Evolutionary conservation across 2,329 filamentous ascomycete genomes (phyloP).

Genomic region (Aspergillus nomiae): DNA sequence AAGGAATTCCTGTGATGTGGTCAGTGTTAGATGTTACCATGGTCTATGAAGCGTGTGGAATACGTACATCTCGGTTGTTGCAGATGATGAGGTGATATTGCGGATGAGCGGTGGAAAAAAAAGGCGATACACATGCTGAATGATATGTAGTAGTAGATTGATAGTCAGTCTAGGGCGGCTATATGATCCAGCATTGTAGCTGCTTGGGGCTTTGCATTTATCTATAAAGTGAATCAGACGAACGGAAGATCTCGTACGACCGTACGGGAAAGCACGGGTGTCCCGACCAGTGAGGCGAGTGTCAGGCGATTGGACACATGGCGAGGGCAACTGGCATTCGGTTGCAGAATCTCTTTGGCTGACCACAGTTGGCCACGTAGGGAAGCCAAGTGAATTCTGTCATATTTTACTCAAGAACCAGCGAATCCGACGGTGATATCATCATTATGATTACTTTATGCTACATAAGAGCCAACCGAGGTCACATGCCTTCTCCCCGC

Average conservation of each 20-base stretch:
- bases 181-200: not conserved
- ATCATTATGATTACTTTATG: not conserved
- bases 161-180: not conserved
- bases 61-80: slow-evolving; percentile 13
- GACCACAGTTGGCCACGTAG: not conserved
- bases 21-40: not conserved
- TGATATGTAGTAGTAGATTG: not conserved
- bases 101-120: slow-evolving; percentile 13
- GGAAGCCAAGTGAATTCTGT: not conserved
- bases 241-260: not conserved
- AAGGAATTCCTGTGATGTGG: slow-evolving; percentile 54
- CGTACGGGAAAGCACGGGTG: not conserved
- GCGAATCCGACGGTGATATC: not conserved
- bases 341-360: not conserved
- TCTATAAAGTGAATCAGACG: not conserved
- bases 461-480: not conserved
- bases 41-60: not conserved
- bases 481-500: not conserved
- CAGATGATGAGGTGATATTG: slow-evolving; percentile 14
- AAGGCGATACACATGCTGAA: slow-evolving; percentile 15
- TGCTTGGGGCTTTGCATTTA: not conserved
- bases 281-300: not conserved
- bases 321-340: not conserved
- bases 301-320: slow-evolving; percentile 1
- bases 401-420: not conserved